These are phyloP conservation scores for Solanum megistacrolobum DNA, from an alignment of 257 asterid species.

Conservation along the genomic window DNA sequence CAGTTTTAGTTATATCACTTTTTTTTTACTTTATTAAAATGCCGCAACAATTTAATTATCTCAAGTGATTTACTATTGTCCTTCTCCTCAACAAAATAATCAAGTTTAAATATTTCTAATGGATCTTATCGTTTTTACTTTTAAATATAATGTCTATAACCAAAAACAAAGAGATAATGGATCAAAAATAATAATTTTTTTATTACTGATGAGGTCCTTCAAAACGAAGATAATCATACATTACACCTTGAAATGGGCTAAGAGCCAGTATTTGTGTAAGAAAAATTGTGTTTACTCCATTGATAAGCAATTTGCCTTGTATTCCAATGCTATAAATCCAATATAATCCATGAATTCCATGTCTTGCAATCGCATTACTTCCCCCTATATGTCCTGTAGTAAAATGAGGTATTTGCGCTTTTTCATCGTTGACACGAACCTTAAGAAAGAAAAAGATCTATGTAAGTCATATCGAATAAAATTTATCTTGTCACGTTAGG, in stretches of 20 bases:
- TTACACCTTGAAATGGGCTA: conserved; percentile 17
- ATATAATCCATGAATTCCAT: conserved; percentile 22
- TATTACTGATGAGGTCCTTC: conserved; percentile 20
- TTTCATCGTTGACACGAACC: conserved; percentile 33
- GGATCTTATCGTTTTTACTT: not conserved
- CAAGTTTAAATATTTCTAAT: too few relatives aligned
- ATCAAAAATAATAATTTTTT: not conserved
- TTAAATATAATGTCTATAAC: not conserved
- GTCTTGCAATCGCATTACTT: conserved; percentile 53
- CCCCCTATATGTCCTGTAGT: conserved; percentile 31
- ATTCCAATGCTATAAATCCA: conserved; percentile 15
- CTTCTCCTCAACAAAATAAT: too few relatives aligned
- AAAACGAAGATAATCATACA: conserved; percentile 48
- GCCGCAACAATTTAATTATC: too few relatives aligned
- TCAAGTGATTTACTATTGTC: too few relatives aligned
- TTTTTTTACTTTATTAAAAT: too few relatives aligned
- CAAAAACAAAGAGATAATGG: not conserved
- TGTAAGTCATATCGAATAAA: too few relatives aligned
- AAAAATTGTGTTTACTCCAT: conserved; percentile 32
- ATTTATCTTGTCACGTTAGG: too few relatives aligned
- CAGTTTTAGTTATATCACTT: too few relatives aligned
- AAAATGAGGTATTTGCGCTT: conserved; percentile 12
- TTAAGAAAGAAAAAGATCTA: not conserved
- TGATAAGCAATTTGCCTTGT: conserved; percentile 10
- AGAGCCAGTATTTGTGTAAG: conserved; percentile 17